phyloP scores from a whole-genome alignment of 495 filamentous ascomycete genomes.

The Trichoderma orchidacearum region DNA sequence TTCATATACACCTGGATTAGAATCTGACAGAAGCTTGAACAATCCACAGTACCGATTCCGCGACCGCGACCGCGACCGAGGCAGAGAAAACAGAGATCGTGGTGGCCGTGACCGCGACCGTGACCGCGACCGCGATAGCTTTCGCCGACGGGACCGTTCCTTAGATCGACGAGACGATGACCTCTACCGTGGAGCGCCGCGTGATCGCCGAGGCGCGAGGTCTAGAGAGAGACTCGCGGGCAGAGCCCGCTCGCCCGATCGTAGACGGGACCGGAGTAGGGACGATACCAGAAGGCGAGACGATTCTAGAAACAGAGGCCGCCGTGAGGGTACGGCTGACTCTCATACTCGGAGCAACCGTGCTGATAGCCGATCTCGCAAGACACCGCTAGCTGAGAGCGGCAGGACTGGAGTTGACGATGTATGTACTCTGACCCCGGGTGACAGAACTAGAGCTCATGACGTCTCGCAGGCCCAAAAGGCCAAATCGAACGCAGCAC shows the following conservation, averaged over 20 bases:
- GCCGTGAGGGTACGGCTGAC: slow-evolving; percentile 68
- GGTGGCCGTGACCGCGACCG: slow-evolving; percentile 38
- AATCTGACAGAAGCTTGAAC: slow-evolving; percentile 2
- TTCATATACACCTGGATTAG: slow-evolving; percentile 15
- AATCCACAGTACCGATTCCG: slow-evolving; percentile 39
- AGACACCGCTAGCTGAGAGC: slow-evolving; percentile 23
- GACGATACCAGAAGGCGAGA: slow-evolving; percentile 65
- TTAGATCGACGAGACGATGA: slow-evolving; percentile 63
- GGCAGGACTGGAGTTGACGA: slow-evolving; percentile 32
- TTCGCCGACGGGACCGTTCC: slow-evolving; percentile 61
- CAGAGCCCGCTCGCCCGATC: slow-evolving; percentile 38
- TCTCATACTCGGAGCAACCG: slow-evolving; percentile 54
- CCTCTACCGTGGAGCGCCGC: slow-evolving; percentile 43
- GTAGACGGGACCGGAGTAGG: slow-evolving; percentile 47
- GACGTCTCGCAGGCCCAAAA: slow-evolving; percentile 26
- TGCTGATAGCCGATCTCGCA: slow-evolving; percentile 48
- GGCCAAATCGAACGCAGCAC: slow-evolving; percentile 37
- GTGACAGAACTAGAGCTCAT: slow-evolving; percentile 3
- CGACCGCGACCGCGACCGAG: slow-evolving; percentile 27
- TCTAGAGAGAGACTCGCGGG: slow-evolving; percentile 45
- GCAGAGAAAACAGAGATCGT: not conserved
- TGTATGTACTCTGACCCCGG: slow-evolving; percentile 24
- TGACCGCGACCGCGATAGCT: slow-evolving; percentile 43
- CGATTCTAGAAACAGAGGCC: slow-evolving; percentile 61
- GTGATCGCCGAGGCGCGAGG: slow-evolving; percentile 15